Percentiles rank a stretch among this genome's conserved stretches.
phyloP scores from a whole-genome alignment of 495 filamentous ascomycete genomes.

The Penicillium canariense region DNA sequence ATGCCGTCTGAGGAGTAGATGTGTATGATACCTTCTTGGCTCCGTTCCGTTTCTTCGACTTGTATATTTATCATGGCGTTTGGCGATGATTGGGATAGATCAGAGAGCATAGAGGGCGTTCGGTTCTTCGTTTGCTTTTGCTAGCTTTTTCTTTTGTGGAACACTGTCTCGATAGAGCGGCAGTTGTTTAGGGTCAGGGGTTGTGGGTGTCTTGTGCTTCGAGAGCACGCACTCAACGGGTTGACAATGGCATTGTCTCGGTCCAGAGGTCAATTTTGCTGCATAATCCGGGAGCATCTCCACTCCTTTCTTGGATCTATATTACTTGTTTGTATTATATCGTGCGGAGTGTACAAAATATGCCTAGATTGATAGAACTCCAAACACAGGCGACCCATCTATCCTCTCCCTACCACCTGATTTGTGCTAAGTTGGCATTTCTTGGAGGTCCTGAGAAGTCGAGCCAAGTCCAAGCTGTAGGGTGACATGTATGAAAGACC shows the following conservation, averaged over 20 bases:
- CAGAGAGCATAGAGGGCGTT: slow-evolving; percentile 31
- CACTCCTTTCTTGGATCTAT: background rate
- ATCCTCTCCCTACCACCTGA: no score
- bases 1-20: slow-evolving; percentile 46
- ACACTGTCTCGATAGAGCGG: background rate
- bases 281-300: background rate
- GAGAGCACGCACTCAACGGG: no score
- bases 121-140: slow-evolving; percentile 11
- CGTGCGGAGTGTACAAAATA: no score
- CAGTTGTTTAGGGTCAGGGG: background rate
- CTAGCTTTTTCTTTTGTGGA: background rate
- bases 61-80: slow-evolving; percentile 24
- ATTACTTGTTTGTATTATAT: no score
- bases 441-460: no score
- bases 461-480: no score
- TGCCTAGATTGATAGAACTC: no score
- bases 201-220: background rate
- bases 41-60: slow-evolving; percentile 4
- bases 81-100: slow-evolving; percentile 27
- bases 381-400: no score
- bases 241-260: background rate
- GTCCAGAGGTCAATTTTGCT: background rate
- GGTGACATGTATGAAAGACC: no score
- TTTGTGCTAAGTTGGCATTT: no score
- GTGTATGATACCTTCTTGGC: background rate